Evolutionary conservation across 2,329 filamentous ascomycete species (phyloP).

Genomic region (Aspergillus hiratsukae): DNA sequence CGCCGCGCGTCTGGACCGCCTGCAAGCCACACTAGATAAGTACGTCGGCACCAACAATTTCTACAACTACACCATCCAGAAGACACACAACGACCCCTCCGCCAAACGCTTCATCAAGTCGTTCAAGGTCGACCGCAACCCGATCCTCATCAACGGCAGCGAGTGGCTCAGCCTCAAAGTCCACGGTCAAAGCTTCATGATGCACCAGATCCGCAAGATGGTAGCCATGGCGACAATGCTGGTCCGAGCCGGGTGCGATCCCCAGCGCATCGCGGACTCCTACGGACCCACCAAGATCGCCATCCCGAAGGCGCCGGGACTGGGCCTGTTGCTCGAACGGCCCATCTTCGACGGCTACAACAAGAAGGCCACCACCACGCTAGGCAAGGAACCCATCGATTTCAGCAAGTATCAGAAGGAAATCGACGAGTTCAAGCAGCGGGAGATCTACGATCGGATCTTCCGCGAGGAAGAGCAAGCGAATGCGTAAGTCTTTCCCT

Average conservation of each 20-base stretch:
- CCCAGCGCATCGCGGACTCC: slow-evolving; percentile 66
- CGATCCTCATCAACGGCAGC: slow-evolving; percentile 82
- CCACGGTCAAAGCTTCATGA: slow-evolving; percentile 99
- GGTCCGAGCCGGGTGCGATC: slow-evolving; percentile 75
- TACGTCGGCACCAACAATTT: slow-evolving; percentile 87
- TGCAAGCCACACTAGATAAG: slow-evolving; percentile 68
- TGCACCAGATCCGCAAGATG: slow-evolving; percentile 99
- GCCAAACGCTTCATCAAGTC: slow-evolving; percentile 89
- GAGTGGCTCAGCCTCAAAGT: slow-evolving; percentile 96
- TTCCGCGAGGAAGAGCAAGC: slow-evolving; percentile 85
- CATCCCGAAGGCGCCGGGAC: slow-evolving; percentile 88
- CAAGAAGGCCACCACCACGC: slow-evolving; percentile 57
- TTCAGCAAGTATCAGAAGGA: slow-evolving; percentile 73
- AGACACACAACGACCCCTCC: slow-evolving; percentile 73
- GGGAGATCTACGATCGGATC: slow-evolving; percentile 86
- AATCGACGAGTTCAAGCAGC: slow-evolving; percentile 84
- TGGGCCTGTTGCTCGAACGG: slow-evolving; percentile 82
- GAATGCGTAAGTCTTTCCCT: slow-evolving; percentile 63
- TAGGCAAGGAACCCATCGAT: slow-evolving; percentile 65
- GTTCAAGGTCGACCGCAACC: slow-evolving; percentile 70
- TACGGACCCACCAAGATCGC: slow-evolving; percentile 70
- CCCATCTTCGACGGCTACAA: slow-evolving; percentile 93
- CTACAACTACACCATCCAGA: slow-evolving; percentile 97
- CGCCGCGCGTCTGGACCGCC: slow-evolving; percentile 62
- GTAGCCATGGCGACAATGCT: slow-evolving; percentile 84